Evolutionary conservation across 2,329 filamentous ascomycete species (phyloP).

Genomic region (Colletotrichum siamense): DNA sequence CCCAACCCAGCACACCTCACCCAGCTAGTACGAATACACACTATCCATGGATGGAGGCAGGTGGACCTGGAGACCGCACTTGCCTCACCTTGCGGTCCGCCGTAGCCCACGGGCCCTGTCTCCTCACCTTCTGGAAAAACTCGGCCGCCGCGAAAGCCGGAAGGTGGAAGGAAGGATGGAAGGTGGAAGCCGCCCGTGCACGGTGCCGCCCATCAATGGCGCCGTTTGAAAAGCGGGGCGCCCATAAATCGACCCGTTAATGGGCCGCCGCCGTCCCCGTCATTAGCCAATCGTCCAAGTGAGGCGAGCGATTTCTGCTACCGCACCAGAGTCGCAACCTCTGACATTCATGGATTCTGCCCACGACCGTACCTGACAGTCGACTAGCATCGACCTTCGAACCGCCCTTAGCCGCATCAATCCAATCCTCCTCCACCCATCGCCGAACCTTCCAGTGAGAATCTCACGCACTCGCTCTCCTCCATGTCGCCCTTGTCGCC

Average conservation of each 20-base stretch:
- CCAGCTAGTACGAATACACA: neutral
- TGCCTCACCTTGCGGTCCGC: neutral
- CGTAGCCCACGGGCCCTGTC: neutral
- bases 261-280: conserved; percentile 15
- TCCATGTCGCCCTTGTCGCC: neutral
- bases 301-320: conserved; percentile 17
- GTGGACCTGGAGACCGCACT: neutral
- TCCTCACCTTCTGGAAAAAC: conserved; percentile 22
- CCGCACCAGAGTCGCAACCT: neutral
- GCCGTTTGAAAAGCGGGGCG: conserved; percentile 16
- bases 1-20: neutral
- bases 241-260: conserved; percentile 7
- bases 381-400: neutral
- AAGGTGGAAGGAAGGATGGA: conserved; percentile 13
- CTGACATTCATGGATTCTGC: neutral
- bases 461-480: neutral
- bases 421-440: neutral
- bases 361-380: neutral
- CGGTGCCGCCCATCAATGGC: neutral
- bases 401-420: neutral
- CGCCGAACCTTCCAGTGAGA: neutral
- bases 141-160: conserved; percentile 16
- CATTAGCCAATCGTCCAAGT: conserved; percentile 21
- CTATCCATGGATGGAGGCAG: neutral
- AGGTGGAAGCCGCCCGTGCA: neutral